Base-by-base conservation (phyloP, 305 asterid genomes). In the Solanum hybrid region DNA sequence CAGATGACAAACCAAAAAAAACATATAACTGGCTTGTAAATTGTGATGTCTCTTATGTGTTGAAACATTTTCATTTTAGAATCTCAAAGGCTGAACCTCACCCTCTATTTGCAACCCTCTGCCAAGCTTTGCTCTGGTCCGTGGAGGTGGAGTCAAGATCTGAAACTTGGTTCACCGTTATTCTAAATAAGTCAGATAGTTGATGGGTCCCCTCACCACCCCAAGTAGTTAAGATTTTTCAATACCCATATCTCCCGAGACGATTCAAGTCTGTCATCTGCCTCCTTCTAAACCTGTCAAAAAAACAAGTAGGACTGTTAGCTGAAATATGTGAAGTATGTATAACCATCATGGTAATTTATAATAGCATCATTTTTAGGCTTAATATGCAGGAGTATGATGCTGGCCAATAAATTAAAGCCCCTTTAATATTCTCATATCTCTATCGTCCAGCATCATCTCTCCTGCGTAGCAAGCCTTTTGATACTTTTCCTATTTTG, bases 401-500 rank as follows among this genome's bases (percentile, higher is more conserved):
- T 39, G 26, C 93, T 90, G 73, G 82, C 74, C 71, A 83, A 83
- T 26, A 82, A 82, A 28, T 29, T 14, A 40, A 57, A 13, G 35
- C 35, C 9, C 87, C 2, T n/a, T 71, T 73, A 69, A 46, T 61
- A 61, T 13, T 16, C 46, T 80, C 8, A 24, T 85, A 64, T 73
- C 89, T 42, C 84, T 35, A 57, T 40, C n/a, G 28, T 33, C 42
- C 86, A 91, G 89, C 78, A 86, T 61, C 93, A 91, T 91, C 93
- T 91, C 93, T 90, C 93, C 93, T 90, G 92, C 93, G 92, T 76
- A n/a, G 51, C 29, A 39, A 91, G 88, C 93, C 84, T 77, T 4
- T 24, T 67, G 26, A 57, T 90, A 79, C 79, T 39, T 61, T 29
- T 77, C 18, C 28, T 29, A 24, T 5, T 18, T 10, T 33, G 39